Evolutionary conservation across 306 rosid genomes (phyloP).

Genomic region (Castanea mollissima): DNA sequence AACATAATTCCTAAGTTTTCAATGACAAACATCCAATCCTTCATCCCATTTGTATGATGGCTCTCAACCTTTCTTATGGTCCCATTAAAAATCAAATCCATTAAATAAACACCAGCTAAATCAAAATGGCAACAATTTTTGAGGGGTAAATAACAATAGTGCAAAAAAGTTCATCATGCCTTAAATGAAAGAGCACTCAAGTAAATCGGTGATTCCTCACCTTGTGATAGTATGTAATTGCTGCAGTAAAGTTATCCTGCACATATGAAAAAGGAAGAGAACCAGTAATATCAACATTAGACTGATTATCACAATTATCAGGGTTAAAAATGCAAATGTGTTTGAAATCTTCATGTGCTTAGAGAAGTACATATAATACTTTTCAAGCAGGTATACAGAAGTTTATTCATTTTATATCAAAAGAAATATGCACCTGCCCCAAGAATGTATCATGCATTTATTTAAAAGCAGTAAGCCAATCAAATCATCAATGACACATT

Average conservation of each 20-base stretch:
- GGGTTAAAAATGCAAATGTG: background rate
- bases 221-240: conserved; percentile 80
- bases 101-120: background rate
- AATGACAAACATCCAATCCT: background rate
- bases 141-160: background rate
- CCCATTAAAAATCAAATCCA: background rate
- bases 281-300: conserved; percentile 13
- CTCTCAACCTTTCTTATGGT: background rate
- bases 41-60: background rate
- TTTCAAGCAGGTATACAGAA: background rate
- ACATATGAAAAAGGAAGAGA: conserved; percentile 18
- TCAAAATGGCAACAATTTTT: background rate
- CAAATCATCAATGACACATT: too few relatives aligned
- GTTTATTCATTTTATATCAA: background rate
- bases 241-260: conserved; percentile 78
- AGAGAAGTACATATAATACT: too few relatives aligned
- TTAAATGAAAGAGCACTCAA: background rate
- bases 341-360: conserved; percentile 3
- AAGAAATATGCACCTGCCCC: background rate
- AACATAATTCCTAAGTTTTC: background rate
- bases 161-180: background rate
- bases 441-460: background rate
- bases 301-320: background rate
- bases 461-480: too few relatives aligned
- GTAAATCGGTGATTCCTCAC: conserved; percentile 43